These are phyloP conservation scores for Komagataella kurtzmanii DNA, from an alignment of 805 yeast genomes.

Conservation along the genomic window DNA sequence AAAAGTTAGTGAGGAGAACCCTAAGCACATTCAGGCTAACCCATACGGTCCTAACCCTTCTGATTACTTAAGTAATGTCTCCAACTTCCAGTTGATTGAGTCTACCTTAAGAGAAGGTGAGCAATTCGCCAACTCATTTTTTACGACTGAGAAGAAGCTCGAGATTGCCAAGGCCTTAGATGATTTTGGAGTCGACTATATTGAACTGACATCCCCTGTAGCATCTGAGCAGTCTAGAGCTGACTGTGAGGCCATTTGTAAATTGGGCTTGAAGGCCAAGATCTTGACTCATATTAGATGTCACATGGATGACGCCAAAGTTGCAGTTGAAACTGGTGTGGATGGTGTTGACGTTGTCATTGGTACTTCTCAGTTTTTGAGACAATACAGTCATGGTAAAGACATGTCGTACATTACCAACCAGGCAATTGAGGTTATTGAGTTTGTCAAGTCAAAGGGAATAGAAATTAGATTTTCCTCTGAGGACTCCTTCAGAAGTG, in stretches of 20 bases:
- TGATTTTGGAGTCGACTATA: slow-evolving; percentile 96
- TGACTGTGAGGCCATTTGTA: slow-evolving; percentile 98
- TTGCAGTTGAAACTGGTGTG: slow-evolving; percentile 97
- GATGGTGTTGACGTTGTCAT: slow-evolving; percentile 98
- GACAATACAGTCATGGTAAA: slow-evolving; percentile 94
- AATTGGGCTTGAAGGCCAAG: slow-evolving; percentile 90
- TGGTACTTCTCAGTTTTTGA: slow-evolving; percentile 90
- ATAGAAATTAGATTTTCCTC: slow-evolving; percentile 94
- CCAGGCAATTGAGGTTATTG: slow-evolving; percentile 92
- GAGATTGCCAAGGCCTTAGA: slow-evolving; percentile 95
- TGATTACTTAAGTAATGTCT: slow-evolving; percentile 82
- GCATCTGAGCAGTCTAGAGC: slow-evolving; percentile 87
- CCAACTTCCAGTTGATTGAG: slow-evolving; percentile 83
- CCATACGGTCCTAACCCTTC: slow-evolving; percentile 96
- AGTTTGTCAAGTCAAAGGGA: slow-evolving; percentile 92
- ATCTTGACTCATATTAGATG: slow-evolving; percentile 94
- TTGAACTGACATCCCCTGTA: slow-evolving; percentile 94
- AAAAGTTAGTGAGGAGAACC: slow-evolving; percentile 32
- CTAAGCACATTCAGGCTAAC: slow-evolving; percentile 28
- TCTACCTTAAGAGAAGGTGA: slow-evolving; percentile 97
- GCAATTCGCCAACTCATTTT: slow-evolving; percentile 96
- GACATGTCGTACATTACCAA: slow-evolving; percentile 97
- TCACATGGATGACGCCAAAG: slow-evolving; percentile 97
- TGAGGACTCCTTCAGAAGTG: slow-evolving; percentile 96
- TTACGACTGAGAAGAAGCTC: slow-evolving; percentile 86